Evolutionary conservation across 2,329 filamentous ascomycete species (phyloP).

Genomic region (Fusarium oxysporum): DNA sequence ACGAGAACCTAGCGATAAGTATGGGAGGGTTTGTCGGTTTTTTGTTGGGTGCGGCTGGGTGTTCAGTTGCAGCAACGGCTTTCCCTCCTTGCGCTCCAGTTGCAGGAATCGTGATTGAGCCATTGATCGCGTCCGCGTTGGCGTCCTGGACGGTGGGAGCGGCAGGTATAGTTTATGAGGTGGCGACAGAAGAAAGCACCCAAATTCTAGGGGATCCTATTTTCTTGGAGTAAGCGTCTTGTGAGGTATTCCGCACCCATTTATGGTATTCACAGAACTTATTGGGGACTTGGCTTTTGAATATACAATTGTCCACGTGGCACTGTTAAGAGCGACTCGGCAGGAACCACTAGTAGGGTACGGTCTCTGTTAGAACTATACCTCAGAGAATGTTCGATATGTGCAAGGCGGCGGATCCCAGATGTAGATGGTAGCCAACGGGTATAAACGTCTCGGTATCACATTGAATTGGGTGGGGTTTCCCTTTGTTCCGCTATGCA

Average conservation of each 20-base stretch:
- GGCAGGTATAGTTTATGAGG: too few species aligned
- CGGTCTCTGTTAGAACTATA: not conserved
- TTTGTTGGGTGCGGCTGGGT: too few species aligned
- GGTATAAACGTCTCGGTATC: not conserved
- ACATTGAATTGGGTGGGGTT: not conserved
- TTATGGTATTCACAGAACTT: not conserved
- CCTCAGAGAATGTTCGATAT: not conserved
- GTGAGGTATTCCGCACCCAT: too few species aligned
- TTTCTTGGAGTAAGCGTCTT: not conserved
- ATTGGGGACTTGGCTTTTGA: not conserved
- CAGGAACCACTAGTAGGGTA: not conserved
- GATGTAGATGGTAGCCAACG: not conserved
- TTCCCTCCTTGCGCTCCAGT: too few species aligned
- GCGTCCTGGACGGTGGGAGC: too few species aligned
- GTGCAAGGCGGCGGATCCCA: not conserved
- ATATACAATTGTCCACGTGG: not conserved
- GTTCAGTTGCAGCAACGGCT: too few species aligned
- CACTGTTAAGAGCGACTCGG: not conserved
- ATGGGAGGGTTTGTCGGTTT: too few species aligned
- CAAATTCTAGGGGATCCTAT: too few species aligned
- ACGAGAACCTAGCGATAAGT: too few species aligned
- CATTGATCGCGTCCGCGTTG: too few species aligned
- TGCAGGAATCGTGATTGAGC: too few species aligned
- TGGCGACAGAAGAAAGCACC: too few species aligned
- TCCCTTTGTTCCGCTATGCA: not conserved